Conservation (phyloP, 73 alveolate species). For the Paramecium sexaurelia region DNA sequence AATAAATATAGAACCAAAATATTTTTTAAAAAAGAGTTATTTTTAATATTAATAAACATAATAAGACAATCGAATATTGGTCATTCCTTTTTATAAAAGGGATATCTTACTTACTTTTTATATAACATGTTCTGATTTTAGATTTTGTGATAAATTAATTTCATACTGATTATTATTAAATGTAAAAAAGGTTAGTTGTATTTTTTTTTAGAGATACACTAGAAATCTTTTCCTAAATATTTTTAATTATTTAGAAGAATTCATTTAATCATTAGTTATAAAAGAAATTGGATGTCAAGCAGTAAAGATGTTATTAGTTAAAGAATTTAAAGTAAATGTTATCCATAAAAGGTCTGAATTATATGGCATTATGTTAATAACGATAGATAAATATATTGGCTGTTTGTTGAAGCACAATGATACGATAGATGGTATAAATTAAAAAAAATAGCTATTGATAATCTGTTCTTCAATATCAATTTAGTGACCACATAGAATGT, state of each 20-base stretch:
- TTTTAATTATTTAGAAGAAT: background rate
- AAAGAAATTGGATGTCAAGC: background rate
- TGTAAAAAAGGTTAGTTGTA: no score
- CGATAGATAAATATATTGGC: constrained; percentile 32
- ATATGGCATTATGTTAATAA: background rate
- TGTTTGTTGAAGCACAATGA: constrained; percentile 24
- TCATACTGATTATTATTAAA: no score
- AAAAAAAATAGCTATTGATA: background rate
- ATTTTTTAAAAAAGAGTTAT: no score
- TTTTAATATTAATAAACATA: no score
- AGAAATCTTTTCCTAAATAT: background rate
- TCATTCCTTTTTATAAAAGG: no score
- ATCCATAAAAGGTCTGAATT: background rate
- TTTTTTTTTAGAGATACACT: no score
- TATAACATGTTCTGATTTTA: no score
- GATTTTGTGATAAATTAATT: no score
- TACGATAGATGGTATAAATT: background rate
- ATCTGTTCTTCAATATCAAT: constrained; percentile 32
- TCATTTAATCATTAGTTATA: background rate
- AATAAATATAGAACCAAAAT: no score
- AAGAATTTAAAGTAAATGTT: constrained; percentile 10
- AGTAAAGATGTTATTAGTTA: background rate
- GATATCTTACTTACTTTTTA: no score
- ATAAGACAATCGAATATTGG: no score
- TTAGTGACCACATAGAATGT: background rate